A percentile compares a stretch with the other conserved stretches of the same genome.
Evolutionary conservation across 208 protist genomes (phyloP).

Genomic region (Crithidia bombi): DNA sequence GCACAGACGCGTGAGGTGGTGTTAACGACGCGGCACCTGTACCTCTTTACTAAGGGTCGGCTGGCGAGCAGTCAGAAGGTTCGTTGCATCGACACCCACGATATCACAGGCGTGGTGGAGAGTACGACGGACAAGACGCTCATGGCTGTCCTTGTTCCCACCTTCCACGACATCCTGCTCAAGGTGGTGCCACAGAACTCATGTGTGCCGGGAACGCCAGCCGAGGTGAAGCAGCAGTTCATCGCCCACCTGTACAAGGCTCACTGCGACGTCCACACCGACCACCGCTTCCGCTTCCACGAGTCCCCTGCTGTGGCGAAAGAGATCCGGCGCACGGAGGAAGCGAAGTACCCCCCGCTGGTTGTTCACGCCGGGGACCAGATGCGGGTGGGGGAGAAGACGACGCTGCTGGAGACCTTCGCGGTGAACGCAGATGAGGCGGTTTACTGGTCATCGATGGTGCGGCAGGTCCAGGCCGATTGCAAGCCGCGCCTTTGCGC

Average conservation of each 20-base stretch:
- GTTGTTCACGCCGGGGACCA: conserved; percentile 14
- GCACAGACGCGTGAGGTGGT: conserved; percentile 54
- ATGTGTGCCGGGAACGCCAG: conserved; percentile 23
- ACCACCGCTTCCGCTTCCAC: conserved; percentile 50
- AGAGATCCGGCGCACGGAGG: conserved; percentile 44
- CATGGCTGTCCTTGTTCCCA: conserved; percentile 57
- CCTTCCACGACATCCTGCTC: conserved; percentile 70
- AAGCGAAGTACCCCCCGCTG: conserved; percentile 49
- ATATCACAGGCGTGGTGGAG: conserved; percentile 63
- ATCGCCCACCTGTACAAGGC: conserved; percentile 66
- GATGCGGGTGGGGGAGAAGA: conserved; percentile 25
- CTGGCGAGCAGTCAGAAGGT: conserved; percentile 35
- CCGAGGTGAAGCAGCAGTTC: conserved; percentile 58
- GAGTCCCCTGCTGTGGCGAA: conserved; percentile 41
- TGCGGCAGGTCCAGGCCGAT: conserved; percentile 39
- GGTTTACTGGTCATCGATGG: conserved; percentile 63
- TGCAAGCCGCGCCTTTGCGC: conserved; percentile 36
- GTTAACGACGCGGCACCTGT: conserved; percentile 52
- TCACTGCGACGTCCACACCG: conserved; percentile 31
- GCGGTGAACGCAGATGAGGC: conserved; percentile 46
- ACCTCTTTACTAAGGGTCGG: conserved; percentile 49
- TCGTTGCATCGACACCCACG: conserved; percentile 46
- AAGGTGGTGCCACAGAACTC: conserved; percentile 43
- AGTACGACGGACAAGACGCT: conserved; percentile 43
- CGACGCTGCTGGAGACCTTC: conserved; percentile 44